Base-by-base conservation (phyloP, 306 rosid genomes). In the Casuarina glauca region DNA sequence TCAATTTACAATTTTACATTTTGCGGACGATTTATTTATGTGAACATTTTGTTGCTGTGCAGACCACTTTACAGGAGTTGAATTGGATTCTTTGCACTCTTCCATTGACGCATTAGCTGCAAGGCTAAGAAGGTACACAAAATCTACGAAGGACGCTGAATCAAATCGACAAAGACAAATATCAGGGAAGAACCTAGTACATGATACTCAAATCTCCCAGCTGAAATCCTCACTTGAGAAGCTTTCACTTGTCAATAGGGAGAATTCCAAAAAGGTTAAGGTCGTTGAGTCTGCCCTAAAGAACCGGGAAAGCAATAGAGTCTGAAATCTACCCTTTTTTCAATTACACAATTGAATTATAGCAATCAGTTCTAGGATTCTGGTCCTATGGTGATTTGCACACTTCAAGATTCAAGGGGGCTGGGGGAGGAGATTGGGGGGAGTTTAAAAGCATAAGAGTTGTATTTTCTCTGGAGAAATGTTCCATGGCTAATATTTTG, bases 191-290 rank as follows among this genome's bases (percentile, higher is more conserved):
- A 64, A 68, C 74, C n/a, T 54, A 78, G 70, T 74, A 6, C 89
- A 83, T 66, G 93, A 87, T 83, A 84, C 82, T 42, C 97, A 90
- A 75, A 73, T 93, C 67, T 88, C 89, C 55, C 74, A 78, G 76
- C 97, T 93, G 86, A 88, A 91, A 84, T 86, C 91, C 6, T 85
- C 90, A 2, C 94, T 93, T 16, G 91, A 90, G 83, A 90, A 87
- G 72, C 86, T 91, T 78, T 75, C 97, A 6, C 93, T 93, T 51
- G 79, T 91, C 67, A 93, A 88, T 83, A 82, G 83, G 6, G 89
- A 90, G 63, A 93, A 93, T 74, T 17, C 93, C 0, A 85, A 89
- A 80, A 93, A 82, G 89, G 89, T 91, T 60, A 88, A 90, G 83
- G 77, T 91, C 39, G 96, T 93, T 36, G 98, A 90, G 71, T 86